Evolutionary conservation across 345 rosid genomes (phyloP).

Genomic region (Aquilaria yunnanensis): DNA sequence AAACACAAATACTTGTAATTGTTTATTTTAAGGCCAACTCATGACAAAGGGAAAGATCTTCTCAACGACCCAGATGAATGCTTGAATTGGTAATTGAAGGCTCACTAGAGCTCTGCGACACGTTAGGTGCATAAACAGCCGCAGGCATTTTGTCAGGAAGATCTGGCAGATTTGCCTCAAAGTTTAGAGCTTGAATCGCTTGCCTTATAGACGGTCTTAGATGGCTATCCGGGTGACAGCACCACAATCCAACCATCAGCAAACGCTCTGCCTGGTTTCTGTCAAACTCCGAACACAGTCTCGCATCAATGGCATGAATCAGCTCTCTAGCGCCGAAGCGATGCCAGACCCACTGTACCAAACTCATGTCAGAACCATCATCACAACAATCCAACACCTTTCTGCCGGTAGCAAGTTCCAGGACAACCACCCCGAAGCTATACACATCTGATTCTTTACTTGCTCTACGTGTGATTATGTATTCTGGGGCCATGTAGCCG

Average conservation of each 20-base stretch:
- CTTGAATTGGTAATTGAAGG: slow-evolving; percentile 9
- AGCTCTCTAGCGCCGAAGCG: slow-evolving; percentile 20
- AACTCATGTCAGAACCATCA: slow-evolving; percentile 14
- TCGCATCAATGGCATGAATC: slow-evolving; percentile 19
- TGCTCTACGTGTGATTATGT: slow-evolving; percentile 22
- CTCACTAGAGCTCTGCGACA: not conserved
- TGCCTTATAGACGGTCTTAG: slow-evolving; percentile 24
- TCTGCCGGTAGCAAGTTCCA: slow-evolving; percentile 35
- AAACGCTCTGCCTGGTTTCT: slow-evolving; percentile 17
- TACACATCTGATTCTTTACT: slow-evolving; percentile 36
- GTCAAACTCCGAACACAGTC: slow-evolving; percentile 12
- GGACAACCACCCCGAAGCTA: slow-evolving; percentile 33
- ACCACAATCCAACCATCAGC: slow-evolving; percentile 24
- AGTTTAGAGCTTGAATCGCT: slow-evolving; percentile 22
- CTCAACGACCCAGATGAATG: not conserved
- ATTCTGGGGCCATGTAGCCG: slow-evolving; percentile 42
- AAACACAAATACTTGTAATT: no score
- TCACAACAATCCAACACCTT: slow-evolving; percentile 15
- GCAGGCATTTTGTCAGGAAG: slow-evolving; percentile 22
- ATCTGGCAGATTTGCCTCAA: slow-evolving; percentile 15
- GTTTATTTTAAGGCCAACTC: no score
- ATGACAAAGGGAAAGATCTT: no score
- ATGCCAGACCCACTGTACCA: slow-evolving; percentile 43
- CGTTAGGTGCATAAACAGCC: slow-evolving; percentile 2
- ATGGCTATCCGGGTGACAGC: slow-evolving; percentile 25